Evolutionary conservation across 1,284 basidiomycete genomes (phyloP).

Genomic region (Pseudozyma sp.): DNA sequence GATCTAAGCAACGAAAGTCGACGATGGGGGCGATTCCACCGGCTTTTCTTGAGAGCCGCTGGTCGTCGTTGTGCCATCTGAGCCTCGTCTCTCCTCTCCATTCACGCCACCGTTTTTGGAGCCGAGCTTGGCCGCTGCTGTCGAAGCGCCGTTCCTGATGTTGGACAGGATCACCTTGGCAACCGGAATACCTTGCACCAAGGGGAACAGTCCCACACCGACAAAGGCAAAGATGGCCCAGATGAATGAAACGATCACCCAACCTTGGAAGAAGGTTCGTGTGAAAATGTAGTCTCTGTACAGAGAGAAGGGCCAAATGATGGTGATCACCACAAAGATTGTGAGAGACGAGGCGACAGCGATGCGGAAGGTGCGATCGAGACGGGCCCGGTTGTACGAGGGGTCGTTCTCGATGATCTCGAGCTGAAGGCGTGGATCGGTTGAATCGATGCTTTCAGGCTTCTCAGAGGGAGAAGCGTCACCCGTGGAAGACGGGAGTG

Average conservation of each 20-base stretch:
- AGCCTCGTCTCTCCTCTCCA: constrained; percentile 1
- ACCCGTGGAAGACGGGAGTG: constrained; percentile 5
- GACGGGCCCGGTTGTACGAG: constrained; percentile 28
- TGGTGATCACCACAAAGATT: constrained; percentile 61
- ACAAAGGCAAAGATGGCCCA: constrained; percentile 61
- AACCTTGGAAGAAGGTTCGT: constrained; percentile 62
- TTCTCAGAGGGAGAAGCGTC: constrained; percentile 9
- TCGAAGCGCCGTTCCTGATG: constrained; percentile 11
- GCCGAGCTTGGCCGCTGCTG: not conserved
- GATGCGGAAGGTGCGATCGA: constrained; percentile 43
- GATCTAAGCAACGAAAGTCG: constrained; percentile 11
- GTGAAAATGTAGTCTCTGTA: constrained; percentile 67
- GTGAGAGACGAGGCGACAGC: constrained; percentile 30
- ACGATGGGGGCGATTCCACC: constrained; percentile 6
- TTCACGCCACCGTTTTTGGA: not conserved
- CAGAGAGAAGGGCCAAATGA: constrained; percentile 66
- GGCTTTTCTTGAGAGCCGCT: constrained; percentile 2
- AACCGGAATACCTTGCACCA: constrained; percentile 57
- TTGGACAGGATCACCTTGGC: constrained; percentile 33
- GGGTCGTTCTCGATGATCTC: constrained; percentile 48
- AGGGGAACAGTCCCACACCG: constrained; percentile 58
- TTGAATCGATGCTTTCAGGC: constrained; percentile 14
- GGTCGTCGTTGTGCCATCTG: not conserved
- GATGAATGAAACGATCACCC: constrained; percentile 61
- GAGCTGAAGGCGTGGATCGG: constrained; percentile 35